phyloP scores from a whole-genome alignment of 2,329 filamentous ascomycete species.

The Fusarium mangiferae region DNA sequence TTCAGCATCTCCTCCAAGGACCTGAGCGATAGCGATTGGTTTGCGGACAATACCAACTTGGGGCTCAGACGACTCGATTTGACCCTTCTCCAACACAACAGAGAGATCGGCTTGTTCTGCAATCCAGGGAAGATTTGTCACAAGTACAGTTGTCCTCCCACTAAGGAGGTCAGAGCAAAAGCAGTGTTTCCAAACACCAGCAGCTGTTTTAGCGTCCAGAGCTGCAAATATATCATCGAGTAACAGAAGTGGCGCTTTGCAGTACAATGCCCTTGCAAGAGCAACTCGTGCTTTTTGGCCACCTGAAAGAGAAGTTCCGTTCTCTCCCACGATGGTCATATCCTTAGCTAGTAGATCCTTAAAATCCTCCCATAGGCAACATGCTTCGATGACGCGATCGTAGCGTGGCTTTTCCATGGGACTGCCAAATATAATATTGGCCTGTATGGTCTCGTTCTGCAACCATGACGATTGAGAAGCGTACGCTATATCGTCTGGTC shows the following conservation, averaged over 20 bases:
- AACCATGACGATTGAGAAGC: slow-evolving; percentile 68
- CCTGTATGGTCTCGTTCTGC: slow-evolving; percentile 65
- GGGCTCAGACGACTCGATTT: slow-evolving; percentile 52
- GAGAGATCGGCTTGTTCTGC: slow-evolving; percentile 61
- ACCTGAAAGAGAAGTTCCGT: slow-evolving; percentile 65
- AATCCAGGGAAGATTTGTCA: slow-evolving; percentile 67
- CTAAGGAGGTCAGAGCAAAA: slow-evolving; percentile 66
- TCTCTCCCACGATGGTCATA: slow-evolving; percentile 63
- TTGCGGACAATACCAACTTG: slow-evolving; percentile 59
- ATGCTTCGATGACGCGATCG: slow-evolving; percentile 64
- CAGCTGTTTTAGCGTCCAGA: slow-evolving; percentile 67
- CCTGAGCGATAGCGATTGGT: slow-evolving; percentile 56
- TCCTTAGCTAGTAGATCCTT: slow-evolving; percentile 62
- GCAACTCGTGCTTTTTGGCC: slow-evolving; percentile 68
- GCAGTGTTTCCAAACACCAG: slow-evolving; percentile 65
- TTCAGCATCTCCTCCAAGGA: slow-evolving; percentile 49
- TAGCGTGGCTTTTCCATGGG: slow-evolving; percentile 64
- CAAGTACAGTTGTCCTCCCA: slow-evolving; percentile 65
- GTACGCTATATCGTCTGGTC: slow-evolving; percentile 64
- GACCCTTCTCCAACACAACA: slow-evolving; percentile 59
- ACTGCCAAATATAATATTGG: slow-evolving; percentile 66
- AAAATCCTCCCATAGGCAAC: slow-evolving; percentile 62
- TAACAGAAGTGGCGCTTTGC: slow-evolving; percentile 63
- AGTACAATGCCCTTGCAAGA: slow-evolving; percentile 67
- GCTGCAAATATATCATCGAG: slow-evolving; percentile 71